Evolutionary conservation across 352 stramenopile genomes (phyloP), one percentile per base, ranked within the genome.

Genomic region (Globisporangium solare): DNA sequence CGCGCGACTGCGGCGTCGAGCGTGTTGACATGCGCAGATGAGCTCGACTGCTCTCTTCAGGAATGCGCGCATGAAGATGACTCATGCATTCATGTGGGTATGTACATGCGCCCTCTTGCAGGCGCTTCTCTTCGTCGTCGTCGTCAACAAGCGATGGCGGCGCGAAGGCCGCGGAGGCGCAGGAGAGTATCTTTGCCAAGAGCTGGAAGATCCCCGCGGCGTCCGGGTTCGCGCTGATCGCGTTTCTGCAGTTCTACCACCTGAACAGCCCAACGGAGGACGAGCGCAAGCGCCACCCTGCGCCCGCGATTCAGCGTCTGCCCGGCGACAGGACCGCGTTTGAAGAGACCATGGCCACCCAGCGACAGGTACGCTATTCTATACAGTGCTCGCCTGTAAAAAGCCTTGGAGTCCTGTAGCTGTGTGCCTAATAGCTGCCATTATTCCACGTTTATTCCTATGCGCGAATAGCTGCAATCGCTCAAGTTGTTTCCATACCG

Each of bases 401-500:
- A 35, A 12, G 24, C 37, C 6, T 13, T 42, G 31, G 4, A 39
- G 21, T 47, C 7, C 18, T 46, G 20, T 20, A 48, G n/a, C 18
- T 21, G 12, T 32, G 17, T 40, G 6, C 27, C 5, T 8, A 35
- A 35, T 35, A 35, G 6, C 27, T 35, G 27, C 27, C 27, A 35
- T 53, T 40, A n/a, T 54, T 31, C 8, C 51, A 22, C 14, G 15
- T 40, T 24, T 2, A 12, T 52, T 20, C 45, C 43, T 42, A 14
- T 71, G 56, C 58, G 13, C 18, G 27, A 51, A 17, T 55, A 68
- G 64, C 58, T 93, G 54, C 68, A 86, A 63, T 86, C 77, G 45
- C 58, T 95, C 37, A 89, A 92, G 51, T 54, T 92, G 24, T 67
- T 91, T 31, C 82, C 85, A 56, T 93, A 95, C 70, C 79, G 85